Evolutionary conservation across 2,329 filamentous ascomycete genomes (phyloP), one percentile per base, ranked within the genome.

Genomic region (Arthrobotrys sinensis): DNA sequence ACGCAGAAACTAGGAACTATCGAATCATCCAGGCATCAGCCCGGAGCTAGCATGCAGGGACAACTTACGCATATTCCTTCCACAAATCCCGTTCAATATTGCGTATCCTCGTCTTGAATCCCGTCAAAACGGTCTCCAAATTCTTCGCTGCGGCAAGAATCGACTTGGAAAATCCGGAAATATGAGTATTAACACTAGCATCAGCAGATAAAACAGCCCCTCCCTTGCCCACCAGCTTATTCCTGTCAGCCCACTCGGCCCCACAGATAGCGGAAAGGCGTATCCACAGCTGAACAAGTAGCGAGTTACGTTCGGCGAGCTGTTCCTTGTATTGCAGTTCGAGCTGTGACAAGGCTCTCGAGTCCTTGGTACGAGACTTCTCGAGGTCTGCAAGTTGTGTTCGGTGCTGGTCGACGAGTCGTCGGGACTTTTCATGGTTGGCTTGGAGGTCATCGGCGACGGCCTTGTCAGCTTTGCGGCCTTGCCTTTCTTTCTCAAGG

Each of bases 211-310:
- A 60, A 28, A 69, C 63, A n/a, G 57, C 57, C 24, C 75, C 75
- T 55, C 65, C 67, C 55, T 72, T 69, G 71, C 65, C 72, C 83
- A 98, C 92, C 24, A 97, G 89, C 71, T 91, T 92, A 84, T 98
- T 94, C 82, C 91, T 90, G 83, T 97, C 92, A 3, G 92, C 90
- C 95, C 96, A 99, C 83, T 98, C 96, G 0, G 90, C 89, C 10
- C 96, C 96, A 82, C 96, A 98, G 50, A 98, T 88, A 0, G 90
- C 88, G 2, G 93, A 94, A 7, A 99, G 88, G 53, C 92, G 89
- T 80, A 95, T 95, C 96, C 96, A 99, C 4, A 98, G 86, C n/a
- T 90, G 88, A 21, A 97, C 89, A 16, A 98, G 88, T 65, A 99
- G 87, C 77, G 93, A 92, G 85, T 98, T 97, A 69, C 96, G 91